phyloP scores from a whole-genome alignment of 306 rosid genomes.

The Macrotyloma uniflorum region DNA sequence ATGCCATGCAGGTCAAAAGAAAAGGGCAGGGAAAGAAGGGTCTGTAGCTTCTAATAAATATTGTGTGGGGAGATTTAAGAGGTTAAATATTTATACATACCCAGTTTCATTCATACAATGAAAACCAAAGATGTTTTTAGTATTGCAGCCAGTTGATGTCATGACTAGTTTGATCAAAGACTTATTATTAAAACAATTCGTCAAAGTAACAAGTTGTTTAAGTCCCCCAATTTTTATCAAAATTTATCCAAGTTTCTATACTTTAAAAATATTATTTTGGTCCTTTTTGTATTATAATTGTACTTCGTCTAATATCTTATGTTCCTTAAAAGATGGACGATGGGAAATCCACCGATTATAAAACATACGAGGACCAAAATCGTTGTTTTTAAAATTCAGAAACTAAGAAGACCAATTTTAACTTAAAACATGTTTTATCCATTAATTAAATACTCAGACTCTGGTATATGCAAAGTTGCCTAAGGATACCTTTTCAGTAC shows the following conservation, averaged over 20 bases:
- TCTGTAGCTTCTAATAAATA: background rate
- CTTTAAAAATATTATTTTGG: background rate
- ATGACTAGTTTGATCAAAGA: background rate
- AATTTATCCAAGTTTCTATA: background rate
- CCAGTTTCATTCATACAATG: slow-evolving; percentile 2
- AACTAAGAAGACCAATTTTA: background rate
- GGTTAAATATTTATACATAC: background rate
- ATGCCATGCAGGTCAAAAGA: background rate
- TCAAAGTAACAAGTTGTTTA: background rate
- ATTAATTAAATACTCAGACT: background rate
- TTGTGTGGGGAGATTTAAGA: background rate
- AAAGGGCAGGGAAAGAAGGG: background rate
- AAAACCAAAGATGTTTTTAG: background rate
- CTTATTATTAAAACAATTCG: background rate
- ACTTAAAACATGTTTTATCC: background rate
- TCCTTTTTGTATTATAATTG: background rate
- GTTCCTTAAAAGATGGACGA: background rate
- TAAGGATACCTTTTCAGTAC: slow-evolving; percentile 78
- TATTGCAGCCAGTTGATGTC: slow-evolving; percentile 3
- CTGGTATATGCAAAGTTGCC: background rate
- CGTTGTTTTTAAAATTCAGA: background rate
- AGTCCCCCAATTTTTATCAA: background rate
- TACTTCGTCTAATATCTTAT: background rate
- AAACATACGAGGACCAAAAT: background rate
- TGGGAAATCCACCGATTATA: background rate